A percentile compares a stretch with the other conserved stretches of the same genome.
Conservation (phyloP, 306 rosid genomes). For the Vigna unguiculata region DNA sequence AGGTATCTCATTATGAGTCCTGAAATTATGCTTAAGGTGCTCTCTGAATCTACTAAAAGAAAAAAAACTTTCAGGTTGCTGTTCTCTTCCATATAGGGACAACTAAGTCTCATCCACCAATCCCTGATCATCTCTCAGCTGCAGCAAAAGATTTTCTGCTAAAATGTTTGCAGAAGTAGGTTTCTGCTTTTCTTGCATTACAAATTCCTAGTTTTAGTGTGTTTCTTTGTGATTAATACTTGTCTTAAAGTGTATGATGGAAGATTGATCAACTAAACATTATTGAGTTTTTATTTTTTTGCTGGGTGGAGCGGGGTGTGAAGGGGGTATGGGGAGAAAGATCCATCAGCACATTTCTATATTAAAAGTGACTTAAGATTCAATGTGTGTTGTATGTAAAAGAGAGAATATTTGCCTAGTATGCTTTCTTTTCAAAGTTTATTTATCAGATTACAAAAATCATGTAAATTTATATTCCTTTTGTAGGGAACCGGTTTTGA, state of each 20-base stretch:
- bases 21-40: conserved; percentile 34
- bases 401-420: conserved; percentile 1
- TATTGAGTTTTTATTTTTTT: neutral
- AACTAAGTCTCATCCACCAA: conserved; percentile 98
- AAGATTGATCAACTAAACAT: conserved; percentile 26
- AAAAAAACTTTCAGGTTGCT: conserved; percentile 77
- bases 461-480: conserved; percentile 35
- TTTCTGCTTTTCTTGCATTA: conserved; percentile 28
- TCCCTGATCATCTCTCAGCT: conserved; percentile 87
- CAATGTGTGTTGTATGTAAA: neutral
- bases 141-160: conserved; percentile 94
- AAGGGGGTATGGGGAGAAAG: conserved; percentile 3
- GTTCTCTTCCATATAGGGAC: conserved; percentile 97
- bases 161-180: conserved; percentile 93
- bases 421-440: conserved; percentile 24
- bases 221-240: conserved; percentile 5
- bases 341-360: neutral
- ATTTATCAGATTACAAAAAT: conserved; percentile 17
- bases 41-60: conserved; percentile 51
- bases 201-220: conserved; percentile 20
- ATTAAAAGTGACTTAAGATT: neutral
- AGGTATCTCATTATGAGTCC: conserved; percentile 58
- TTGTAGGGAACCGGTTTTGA: conserved; percentile 88
- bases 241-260: conserved; percentile 14
- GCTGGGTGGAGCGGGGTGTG: neutral